These are phyloP conservation scores for Psophocarpus tetragonolobus DNA, from an alignment of 306 rosid species.

Conservation along the genomic window DNA sequence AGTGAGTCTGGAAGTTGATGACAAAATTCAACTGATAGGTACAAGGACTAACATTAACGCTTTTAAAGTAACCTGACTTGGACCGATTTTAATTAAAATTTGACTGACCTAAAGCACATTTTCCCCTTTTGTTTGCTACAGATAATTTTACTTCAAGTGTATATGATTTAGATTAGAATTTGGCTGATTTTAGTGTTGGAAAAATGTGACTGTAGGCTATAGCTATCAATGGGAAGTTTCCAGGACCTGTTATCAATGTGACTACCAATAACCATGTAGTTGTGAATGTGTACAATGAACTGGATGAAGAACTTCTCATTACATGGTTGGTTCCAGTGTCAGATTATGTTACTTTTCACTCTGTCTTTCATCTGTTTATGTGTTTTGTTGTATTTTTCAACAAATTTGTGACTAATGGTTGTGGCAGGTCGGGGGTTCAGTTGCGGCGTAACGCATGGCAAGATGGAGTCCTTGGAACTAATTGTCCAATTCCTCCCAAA, in stretches of 20 bases:
- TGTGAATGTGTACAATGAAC: constrained; percentile 65
- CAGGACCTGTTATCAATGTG: constrained; percentile 73
- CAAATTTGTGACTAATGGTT: constrained; percentile 14
- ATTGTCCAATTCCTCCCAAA: constrained; percentile 84
- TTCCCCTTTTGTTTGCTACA: not conserved
- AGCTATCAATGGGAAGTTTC: constrained; percentile 70
- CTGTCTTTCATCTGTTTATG: not conserved
- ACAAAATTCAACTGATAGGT: not conserved
- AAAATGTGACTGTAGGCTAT: constrained; percentile 62
- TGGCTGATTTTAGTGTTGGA: constrained; percentile 10
- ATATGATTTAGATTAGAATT: constrained; percentile 7
- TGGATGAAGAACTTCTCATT: constrained; percentile 74
- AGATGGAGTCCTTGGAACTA: constrained; percentile 87
- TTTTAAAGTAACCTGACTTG: not conserved
- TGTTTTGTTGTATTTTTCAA: constrained; percentile 9
- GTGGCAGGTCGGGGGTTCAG: constrained; percentile 78
- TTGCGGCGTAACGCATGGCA: constrained; percentile 86
- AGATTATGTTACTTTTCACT: not conserved
- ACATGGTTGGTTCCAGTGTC: constrained; percentile 63
- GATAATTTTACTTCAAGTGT: not conserved
- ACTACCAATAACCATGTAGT: constrained; percentile 74
- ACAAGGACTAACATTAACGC: not conserved
- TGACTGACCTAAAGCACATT: not conserved
- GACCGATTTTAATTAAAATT: not conserved
- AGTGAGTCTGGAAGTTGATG: not conserved